phyloP scores from a whole-genome alignment of 164 flowering plant species.

The Cinnamomum chago region DNA sequence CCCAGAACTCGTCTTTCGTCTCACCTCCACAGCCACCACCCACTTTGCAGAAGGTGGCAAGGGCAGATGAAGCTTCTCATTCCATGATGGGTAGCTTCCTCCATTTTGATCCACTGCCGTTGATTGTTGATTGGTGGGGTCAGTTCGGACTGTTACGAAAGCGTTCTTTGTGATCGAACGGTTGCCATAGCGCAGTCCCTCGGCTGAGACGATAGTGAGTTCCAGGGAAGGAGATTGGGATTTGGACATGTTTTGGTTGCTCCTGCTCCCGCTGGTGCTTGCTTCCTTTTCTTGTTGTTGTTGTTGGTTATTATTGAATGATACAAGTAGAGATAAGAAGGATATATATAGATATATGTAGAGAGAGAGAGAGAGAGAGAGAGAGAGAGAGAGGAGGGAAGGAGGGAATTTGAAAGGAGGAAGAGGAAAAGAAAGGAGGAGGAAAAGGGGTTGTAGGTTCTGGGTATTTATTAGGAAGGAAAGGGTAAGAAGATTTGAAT shows the following conservation, averaged over 20 bases:
- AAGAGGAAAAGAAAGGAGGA: no score
- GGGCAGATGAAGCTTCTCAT: conserved; percentile 28
- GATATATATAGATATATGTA: background rate
- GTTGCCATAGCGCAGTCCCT: conserved; percentile 20
- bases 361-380: background rate
- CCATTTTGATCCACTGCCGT: conserved; percentile 32
- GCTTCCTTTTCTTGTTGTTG: background rate
- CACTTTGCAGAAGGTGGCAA: background rate
- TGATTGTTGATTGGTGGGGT: background rate
- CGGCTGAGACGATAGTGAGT: conserved; percentile 41
- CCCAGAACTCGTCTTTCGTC: background rate
- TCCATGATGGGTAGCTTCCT: conserved; percentile 48
- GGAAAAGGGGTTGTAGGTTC: no score
- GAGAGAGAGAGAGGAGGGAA: no score
- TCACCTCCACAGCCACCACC: conserved; percentile 7
- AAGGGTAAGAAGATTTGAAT: no score
- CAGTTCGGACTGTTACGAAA: conserved; percentile 23
- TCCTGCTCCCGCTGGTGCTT: no score
- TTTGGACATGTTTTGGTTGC: background rate
- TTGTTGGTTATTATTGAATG: no score
- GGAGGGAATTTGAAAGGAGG: background rate
- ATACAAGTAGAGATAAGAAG: background rate
- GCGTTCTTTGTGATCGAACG: conserved; percentile 37
- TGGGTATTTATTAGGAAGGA: no score
- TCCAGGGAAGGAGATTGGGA: conserved; percentile 19